These are phyloP conservation scores for Tuber aestivum DNA, from an alignment of 495 filamentous ascomycete species.

Conservation along the genomic window DNA sequence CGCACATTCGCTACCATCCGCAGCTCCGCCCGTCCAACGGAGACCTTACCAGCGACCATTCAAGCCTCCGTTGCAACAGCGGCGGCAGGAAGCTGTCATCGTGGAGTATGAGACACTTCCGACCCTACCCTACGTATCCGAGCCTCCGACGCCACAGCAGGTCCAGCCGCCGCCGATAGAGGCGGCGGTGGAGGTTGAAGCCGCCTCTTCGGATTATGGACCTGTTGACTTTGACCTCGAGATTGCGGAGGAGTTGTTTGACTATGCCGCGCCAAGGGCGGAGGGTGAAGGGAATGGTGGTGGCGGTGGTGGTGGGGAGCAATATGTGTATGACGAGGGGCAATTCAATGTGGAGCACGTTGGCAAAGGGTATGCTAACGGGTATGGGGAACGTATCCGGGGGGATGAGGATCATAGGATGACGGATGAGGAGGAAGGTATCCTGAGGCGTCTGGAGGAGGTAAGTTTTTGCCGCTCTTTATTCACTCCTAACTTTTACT, in stretches of 20 bases:
- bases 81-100: slow-evolving; percentile 4
- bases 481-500: background rate
- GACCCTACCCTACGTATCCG: slow-evolving; percentile 21
- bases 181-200: background rate
- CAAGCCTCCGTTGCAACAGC: slow-evolving; percentile 25
- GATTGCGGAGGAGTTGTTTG: slow-evolving; percentile 30
- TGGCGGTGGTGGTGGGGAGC: background rate
- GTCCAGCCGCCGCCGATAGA: slow-evolving; percentile 10
- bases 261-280: slow-evolving; percentile 21
- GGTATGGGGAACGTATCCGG: slow-evolving; percentile 1
- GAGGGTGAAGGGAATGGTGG: slow-evolving; percentile 5
- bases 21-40: background rate
- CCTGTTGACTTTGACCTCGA: slow-evolving; percentile 20
- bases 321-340: background rate
- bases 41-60: slow-evolving; percentile 23
- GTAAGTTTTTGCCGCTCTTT: slow-evolving; percentile 4
- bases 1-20: background rate
- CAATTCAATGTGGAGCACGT: slow-evolving; percentile 5
- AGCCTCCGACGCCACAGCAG: slow-evolving; percentile 3
- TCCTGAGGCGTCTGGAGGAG: slow-evolving; percentile 13
- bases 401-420: background rate
- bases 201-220: slow-evolving; percentile 33
- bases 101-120: slow-evolving; percentile 13
- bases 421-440: slow-evolving; percentile 3
- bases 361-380: slow-evolving; percentile 14